Evolutionary conservation across 2,329 filamentous ascomycete species (phyloP).

Genomic region (Talaromyces pinophilus): DNA sequence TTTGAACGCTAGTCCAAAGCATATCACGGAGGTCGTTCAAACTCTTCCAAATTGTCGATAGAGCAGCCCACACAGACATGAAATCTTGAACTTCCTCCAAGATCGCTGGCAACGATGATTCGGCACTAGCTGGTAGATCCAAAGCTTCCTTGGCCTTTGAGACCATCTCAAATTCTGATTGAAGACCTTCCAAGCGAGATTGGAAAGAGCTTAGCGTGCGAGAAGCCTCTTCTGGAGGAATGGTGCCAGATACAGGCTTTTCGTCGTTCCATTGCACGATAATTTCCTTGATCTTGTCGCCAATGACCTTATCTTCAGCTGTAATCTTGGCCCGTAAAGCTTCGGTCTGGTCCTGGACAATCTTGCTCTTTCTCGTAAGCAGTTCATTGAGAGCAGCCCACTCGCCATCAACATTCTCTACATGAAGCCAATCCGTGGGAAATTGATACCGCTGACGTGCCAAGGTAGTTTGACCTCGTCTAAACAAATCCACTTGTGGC

Average conservation of each 20-base stretch:
- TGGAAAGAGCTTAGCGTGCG: conserved; percentile 81
- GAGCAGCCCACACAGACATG: conserved; percentile 94
- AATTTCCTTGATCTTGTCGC: conserved; percentile 82
- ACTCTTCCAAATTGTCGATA: conserved; percentile 95
- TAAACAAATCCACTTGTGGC: conserved; percentile 92
- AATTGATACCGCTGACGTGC: conserved; percentile 92
- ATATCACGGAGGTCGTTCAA: conserved; percentile 90
- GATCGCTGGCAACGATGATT: conserved; percentile 79
- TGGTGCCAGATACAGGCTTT: conserved; percentile 93
- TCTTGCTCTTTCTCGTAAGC: conserved; percentile 85
- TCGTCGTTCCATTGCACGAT: conserved; percentile 90
- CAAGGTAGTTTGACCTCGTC: conserved; percentile 90
- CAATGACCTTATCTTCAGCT: conserved; percentile 89
- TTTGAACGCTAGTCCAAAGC: conserved; percentile 93
- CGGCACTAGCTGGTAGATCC: conserved; percentile 76
- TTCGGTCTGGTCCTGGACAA: conserved; percentile 95
- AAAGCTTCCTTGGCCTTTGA: conserved; percentile 95
- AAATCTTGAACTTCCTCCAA: conserved; percentile 98
- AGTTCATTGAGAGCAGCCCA: conserved; percentile 94
- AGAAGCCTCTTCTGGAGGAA: conserved; percentile 85
- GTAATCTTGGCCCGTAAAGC: conserved; percentile 91
- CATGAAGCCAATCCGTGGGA: conserved; percentile 88
- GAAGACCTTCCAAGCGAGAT: conserved; percentile 76
- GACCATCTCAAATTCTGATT: conserved; percentile 88
- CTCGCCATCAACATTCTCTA: conserved; percentile 93